Evolutionary conservation across 2,329 filamentous ascomycete species (phyloP), one percentile per base, ranked within the genome.

Genomic region (Lasiodiplodia theobromae): DNA sequence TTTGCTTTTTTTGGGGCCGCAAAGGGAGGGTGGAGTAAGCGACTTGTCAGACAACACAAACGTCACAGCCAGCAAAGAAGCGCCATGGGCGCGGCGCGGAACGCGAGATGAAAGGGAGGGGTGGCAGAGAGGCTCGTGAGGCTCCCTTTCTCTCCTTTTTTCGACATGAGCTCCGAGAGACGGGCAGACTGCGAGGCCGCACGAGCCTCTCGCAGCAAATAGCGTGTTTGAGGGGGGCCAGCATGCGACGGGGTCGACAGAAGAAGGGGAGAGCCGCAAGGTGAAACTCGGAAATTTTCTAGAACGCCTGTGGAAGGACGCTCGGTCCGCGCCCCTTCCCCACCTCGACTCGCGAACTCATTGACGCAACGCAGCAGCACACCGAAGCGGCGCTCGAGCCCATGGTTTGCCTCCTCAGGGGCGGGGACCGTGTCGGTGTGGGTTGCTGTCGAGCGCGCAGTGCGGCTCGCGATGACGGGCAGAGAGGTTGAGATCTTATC

Each of bases 231-330:
- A 16, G 40, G 44, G 40, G 44, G n/a, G 44, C 44, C n/a, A n/a
- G 44, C 44, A n/a, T 18, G 44, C 44, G 16, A 18, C 2, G 40
- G 40, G 18, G 18, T 18, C 16, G n/a, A n/a, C 44, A 47, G 18
- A 47, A 47, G 44, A 11, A n/a, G n/a, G 18, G 10, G 44, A 64
- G 60, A 64, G 60, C 60, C 60, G 60, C 60, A 64, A 31, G 12
- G 47, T 64, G 60, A 52, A 64, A 64, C 60, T 38, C 44, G 60
- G 60, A 38, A 64, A 64, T 64, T 52, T 64, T 64, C 60, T 64
- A 64, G 60, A 64, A 64, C 8, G 60, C 21, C 47, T 23, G 23
- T 64, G 44, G 60, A 64, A 64, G 60, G 60, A 38, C 60, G 60
- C 60, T 64, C 60, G 60, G 60, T 4, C 47, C 60, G 31, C 14